Conservation (phyloP, 2,329 filamentous ascomycete species). For the Dryadomyces quercivorus region DNA sequence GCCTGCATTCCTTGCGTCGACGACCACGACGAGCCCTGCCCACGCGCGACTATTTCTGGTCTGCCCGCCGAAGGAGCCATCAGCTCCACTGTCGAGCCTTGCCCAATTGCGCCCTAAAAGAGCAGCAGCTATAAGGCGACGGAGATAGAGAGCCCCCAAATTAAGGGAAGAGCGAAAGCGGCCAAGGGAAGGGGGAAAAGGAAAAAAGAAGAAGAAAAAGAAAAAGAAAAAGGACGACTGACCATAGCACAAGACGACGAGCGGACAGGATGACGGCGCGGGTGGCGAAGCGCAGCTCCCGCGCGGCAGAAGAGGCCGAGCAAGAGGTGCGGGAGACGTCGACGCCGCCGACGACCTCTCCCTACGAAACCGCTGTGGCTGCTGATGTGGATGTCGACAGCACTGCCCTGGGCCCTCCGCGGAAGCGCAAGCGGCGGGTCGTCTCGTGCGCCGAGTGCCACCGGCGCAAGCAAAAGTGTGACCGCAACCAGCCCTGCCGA, state of each 20-base stretch:
- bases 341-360: background rate
- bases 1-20: background rate
- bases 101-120: no score
- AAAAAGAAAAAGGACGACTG: background rate
- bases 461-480: constrained; percentile 52
- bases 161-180: no score
- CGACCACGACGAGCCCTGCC: background rate
- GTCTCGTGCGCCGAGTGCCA: constrained; percentile 55
- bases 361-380: background rate
- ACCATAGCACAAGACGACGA: background rate
- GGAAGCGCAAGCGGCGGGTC: constrained; percentile 47
- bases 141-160: background rate
- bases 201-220: background rate
- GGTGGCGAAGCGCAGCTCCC: constrained; percentile 6
- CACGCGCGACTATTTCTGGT: background rate
- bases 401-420: constrained; percentile 25
- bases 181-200: no score
- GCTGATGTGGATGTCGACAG: background rate
- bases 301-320: background rate
- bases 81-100: no score
- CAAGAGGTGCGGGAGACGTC: background rate
- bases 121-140: no score
- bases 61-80: no score
- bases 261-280: constrained; percentile 3
- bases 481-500: constrained; percentile 45